These are phyloP conservation scores for Stagonosporopsis tanaceti DNA, from an alignment of 2,329 filamentous ascomycete species.

Conservation along the genomic window DNA sequence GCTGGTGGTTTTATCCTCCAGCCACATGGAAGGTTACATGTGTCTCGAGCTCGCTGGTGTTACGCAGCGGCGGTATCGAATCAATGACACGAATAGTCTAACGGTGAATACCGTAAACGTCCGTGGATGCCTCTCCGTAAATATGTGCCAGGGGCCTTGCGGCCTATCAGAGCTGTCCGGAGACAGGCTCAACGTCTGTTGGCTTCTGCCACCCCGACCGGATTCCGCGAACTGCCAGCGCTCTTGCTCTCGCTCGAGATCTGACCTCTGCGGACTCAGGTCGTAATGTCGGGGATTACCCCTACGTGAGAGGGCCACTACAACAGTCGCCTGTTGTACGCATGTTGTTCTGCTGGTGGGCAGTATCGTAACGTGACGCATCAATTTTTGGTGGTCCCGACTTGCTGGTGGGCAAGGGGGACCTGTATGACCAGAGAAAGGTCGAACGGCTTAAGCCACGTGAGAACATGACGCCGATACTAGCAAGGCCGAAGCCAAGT, in stretches of 20 bases:
- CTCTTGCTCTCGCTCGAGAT: conserved; percentile 30
- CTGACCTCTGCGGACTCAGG: conserved; percentile 34
- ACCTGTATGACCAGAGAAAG: conserved; percentile 21
- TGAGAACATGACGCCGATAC: conserved; percentile 11
- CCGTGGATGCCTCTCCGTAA: conserved; percentile 40
- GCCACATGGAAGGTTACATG: not conserved
- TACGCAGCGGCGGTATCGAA: conserved; percentile 7
- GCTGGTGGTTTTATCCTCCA: conserved; percentile 1
- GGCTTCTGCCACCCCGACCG: conserved; percentile 42
- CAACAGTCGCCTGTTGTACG: conserved; percentile 2
- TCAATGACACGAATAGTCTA: conserved; percentile 3
- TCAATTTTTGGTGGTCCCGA: not conserved
- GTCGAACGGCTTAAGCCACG: conserved; percentile 13
- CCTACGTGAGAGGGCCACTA: conserved; percentile 37
- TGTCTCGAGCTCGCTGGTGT: conserved; percentile 9
- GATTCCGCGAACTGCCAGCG: conserved; percentile 32
- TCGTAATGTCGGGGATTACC: conserved; percentile 35
- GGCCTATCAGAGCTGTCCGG: conserved; percentile 37
- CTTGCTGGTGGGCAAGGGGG: not conserved
- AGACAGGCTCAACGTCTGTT: conserved; percentile 39
- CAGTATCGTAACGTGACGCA: not conserved
- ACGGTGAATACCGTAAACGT: not conserved
- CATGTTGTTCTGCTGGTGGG: not conserved
- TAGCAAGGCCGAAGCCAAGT: conserved; percentile 11
- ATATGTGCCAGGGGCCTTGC: conserved; percentile 41